These are phyloP conservation scores for Clitopilus hobsonii DNA, from an alignment of 768 basidiomycete species.

Conservation along the genomic window DNA sequence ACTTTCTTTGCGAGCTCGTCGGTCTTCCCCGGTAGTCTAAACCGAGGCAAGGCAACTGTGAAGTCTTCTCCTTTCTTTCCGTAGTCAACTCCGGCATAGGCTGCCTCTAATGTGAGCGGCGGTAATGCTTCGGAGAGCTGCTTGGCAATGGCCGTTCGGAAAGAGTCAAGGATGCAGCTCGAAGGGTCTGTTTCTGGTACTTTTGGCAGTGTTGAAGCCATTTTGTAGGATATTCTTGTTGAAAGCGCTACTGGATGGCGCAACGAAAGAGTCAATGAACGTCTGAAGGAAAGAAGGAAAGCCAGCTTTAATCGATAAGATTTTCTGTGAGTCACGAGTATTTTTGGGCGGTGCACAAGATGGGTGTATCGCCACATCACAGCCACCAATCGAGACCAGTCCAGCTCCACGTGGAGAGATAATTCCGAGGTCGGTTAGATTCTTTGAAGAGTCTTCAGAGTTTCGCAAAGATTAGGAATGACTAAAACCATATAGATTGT, in stretches of 20 bases:
- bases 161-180: conserved; percentile 66
- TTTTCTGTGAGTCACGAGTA: conserved; percentile 16
- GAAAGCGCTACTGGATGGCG: conserved; percentile 4
- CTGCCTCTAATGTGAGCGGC: conserved; percentile 63
- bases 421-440: not conserved
- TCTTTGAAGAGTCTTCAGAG: not conserved
- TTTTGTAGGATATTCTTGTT: conserved; percentile 5
- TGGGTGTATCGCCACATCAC: not conserved
- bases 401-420: not conserved
- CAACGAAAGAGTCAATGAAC: conserved; percentile 8
- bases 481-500: too few species aligned
- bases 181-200: conserved; percentile 55
- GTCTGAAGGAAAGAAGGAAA: conserved; percentile 13
- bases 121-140: conserved; percentile 63
- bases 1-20: conserved; percentile 76
- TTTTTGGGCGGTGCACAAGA: not conserved
- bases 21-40: conserved; percentile 78
- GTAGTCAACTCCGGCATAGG: conserved; percentile 81
- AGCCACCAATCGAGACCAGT: not conserved
- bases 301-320: conserved; percentile 20
- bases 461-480: too few species aligned
- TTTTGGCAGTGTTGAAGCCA: conserved; percentile 24
- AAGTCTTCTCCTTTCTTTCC: conserved; percentile 95
- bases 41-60: conserved; percentile 87
- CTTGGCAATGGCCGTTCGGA: conserved; percentile 78